Base-by-base conservation (phyloP, 129 eudicot genomes). In the Logfia minima region DNA sequence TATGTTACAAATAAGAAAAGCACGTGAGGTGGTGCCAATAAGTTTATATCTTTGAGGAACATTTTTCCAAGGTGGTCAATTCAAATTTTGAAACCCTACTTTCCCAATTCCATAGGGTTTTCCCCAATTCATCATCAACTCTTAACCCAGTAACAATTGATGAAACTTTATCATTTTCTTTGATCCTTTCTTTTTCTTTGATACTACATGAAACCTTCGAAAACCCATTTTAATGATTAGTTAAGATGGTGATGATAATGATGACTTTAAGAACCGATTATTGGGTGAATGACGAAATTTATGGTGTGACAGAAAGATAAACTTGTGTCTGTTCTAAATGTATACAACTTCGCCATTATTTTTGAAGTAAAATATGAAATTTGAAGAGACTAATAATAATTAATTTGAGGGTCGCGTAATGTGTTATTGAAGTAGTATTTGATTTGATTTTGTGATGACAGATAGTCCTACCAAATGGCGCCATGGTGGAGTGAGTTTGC, bases 1-100 rank as follows among this genome's bases (percentile, higher is more conserved):
- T 97, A 94, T 94, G 82, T 94, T 94, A 80, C 98, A 94, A 52
- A 94, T 80, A 80, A 94, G 90, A 81, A 91, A 94, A 63, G 99
- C 99, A 72, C 91, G 80, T 18, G 99, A 89, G 28, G 97, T 89
- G n/a, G 97, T 89, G 31, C 97, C 99, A 78, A 94, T 85, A 22
- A 94, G 89, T 81, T 89, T 91, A 81, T 94, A 94, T 85, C 97
- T 89, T 26, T 71, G 86, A 60, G 99, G 99, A 26, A 91, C 83
- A 79, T 85, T 83, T 77, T 86, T 89, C 97, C 96, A 93, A 35
- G 96, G 96, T 7, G 90, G 88, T 96, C 92, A 89, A 68, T 82
- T 78, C 88, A 80, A 74, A 23, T 83, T 59, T 11, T 61, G 80
- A 75, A 89, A 84, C 64, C 93, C 93, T 87, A 78, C 79, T 65